Evolutionary conservation across 768 basidiomycete genomes (phyloP), one percentile per base, ranked within the genome.

Genomic region (Hericium alpestre): DNA sequence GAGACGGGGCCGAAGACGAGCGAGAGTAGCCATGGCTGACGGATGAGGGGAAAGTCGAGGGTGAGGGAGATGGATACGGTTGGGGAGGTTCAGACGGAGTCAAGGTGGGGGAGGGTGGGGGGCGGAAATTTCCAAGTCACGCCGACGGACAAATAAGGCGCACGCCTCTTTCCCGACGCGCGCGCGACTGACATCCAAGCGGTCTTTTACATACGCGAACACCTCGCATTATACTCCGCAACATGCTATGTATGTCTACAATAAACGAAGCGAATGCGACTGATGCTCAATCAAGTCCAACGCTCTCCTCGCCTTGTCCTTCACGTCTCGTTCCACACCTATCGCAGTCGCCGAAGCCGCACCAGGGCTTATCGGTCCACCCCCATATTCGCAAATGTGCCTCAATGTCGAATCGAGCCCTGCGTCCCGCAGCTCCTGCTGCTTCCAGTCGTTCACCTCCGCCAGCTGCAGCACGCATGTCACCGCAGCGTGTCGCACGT

Each of bases 401-500:
- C 70, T 64, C 46, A 80, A 57, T 13, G 74, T 75, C 10, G 70
- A 66, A 48, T 75, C 74, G 54, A 80, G 76, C n/a, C 76, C 76
- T 0, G 71, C 71, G 0, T 76, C 76, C 16, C 70, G 64, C 10
- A 80, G 61, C 46, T 73, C 73, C 39, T 70, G 64, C n/a, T 70
- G 67, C 32, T 70, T 67, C 43, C 65, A 60, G 2, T 71, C 66
- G 27, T 76, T 73, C 2, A 69, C 68, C 56, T 71, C 69, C 0
- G 80, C 78, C 9, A 90, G 76, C 58, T 81, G 76, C 15, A 79
- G 67, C 2, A 90, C 75, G 58, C 82, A 84, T 1, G 74, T 69
- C 0, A 84, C 79, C 1, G 84, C 81, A 0, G 85, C 86, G 6
- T 77, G 69, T 20, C 86, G 78, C 1, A 83, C 76, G 8, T 80